Conservation (phyloP, 768 basidiomycete species). For the Mycena crocata region DNA sequence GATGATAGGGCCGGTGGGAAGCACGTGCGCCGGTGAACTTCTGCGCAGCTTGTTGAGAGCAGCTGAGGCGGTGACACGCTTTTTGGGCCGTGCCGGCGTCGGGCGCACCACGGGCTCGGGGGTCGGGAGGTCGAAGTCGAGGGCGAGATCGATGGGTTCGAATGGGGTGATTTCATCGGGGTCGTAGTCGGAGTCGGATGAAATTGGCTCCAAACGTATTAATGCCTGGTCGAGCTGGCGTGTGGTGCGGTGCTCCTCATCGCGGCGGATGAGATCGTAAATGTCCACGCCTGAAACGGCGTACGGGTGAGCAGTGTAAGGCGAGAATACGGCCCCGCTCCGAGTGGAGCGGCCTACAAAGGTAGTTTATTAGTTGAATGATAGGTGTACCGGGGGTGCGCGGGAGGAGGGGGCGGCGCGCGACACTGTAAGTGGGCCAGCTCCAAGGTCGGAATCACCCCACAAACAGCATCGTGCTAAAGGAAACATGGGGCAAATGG, state of each 20-base stretch:
- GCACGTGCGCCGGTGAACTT: too few species aligned
- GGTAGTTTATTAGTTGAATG: not conserved
- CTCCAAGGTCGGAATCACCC: conserved; percentile 7
- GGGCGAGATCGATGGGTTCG: not conserved
- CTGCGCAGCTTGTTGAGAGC: too few species aligned
- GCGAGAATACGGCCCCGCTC: conserved; percentile 1
- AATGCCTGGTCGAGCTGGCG: not conserved
- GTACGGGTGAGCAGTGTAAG: not conserved
- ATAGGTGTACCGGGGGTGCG: not conserved
- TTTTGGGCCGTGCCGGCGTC: too few species aligned
- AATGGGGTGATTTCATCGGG: not conserved
- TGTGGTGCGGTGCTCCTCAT: not conserved
- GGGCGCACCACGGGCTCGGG: too few species aligned
- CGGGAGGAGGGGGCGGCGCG: not conserved
- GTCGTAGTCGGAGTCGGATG: too few species aligned
- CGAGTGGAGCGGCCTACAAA: too few species aligned
- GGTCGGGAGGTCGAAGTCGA: not conserved
- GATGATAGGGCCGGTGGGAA: conserved; percentile 3
- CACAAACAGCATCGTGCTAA: not conserved
- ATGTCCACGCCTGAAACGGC: not conserved
- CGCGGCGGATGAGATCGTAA: not conserved
- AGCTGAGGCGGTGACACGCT: not conserved
- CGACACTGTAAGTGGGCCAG: not conserved
- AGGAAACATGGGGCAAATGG: too few species aligned
- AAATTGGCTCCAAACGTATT: too few species aligned